A percentile compares a stretch with the other conserved stretches of the same genome.
phyloP scores from a whole-genome alignment of 345 rosid genomes.

The Zanthoxylum bungeanum region DNA sequence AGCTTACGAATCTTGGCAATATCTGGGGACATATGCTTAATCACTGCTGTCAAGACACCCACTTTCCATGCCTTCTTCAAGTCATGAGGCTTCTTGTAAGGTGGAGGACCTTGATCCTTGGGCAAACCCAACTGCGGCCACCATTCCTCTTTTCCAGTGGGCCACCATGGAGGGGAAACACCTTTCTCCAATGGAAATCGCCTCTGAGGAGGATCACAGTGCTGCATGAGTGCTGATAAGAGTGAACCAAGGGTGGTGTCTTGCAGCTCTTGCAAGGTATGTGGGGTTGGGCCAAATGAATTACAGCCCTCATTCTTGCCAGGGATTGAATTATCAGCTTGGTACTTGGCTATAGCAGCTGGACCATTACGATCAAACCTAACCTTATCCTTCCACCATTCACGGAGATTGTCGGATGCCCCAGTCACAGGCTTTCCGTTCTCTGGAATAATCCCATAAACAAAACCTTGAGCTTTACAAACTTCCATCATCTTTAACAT shows the following conservation, averaged over 20 bases:
- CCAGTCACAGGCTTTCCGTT: conserved; percentile 89
- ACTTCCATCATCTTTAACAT: conserved; percentile 88
- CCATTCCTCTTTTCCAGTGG: conserved; percentile 84
- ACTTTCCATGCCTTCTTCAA: conserved; percentile 96
- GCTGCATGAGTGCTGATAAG: conserved; percentile 79
- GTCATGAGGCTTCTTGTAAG: conserved; percentile 98
- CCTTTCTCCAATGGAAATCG: conserved; percentile 82
- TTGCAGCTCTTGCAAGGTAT: conserved; percentile 87
- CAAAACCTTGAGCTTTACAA: conserved; percentile 90
- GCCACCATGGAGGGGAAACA: conserved; percentile 97
- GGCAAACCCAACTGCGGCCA: conserved; percentile 80
- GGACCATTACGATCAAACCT: conserved; percentile 93
- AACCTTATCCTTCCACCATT: conserved; percentile 98
- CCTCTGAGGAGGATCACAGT: conserved; percentile 93
- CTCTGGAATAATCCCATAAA: conserved; percentile 83
- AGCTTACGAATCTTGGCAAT: conserved; percentile 71
- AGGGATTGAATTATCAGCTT: conserved; percentile 50
- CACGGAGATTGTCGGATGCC: conserved; percentile 86
- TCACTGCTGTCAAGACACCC: conserved; percentile 77
- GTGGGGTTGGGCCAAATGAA: conserved; percentile 58
- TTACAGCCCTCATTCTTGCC: conserved; percentile 50
- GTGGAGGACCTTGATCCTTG: conserved; percentile 69
- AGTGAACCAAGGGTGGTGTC: conserved; percentile 96
- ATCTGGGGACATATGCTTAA: conserved; percentile 83
- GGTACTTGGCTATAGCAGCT: conserved; percentile 77